phyloP scores from a whole-genome alignment of 495 filamentous ascomycete genomes.

The Mytilinidion resinicola region DNA sequence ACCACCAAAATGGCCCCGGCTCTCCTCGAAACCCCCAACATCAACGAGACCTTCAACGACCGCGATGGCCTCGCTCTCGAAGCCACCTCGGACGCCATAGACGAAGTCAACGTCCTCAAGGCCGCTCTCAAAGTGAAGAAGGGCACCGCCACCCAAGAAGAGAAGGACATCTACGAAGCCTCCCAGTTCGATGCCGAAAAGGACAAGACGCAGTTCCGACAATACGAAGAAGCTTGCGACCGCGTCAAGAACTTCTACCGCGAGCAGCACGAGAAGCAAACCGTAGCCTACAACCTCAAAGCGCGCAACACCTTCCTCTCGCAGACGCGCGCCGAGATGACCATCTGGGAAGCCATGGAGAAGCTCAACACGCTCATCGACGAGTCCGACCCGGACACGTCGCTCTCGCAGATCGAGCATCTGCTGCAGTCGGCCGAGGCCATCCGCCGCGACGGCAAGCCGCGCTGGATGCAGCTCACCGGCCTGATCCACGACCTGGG shows the following conservation, averaged over 20 bases:
- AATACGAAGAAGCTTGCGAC: slow-evolving; percentile 71
- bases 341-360: slow-evolving; percentile 84
- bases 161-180: slow-evolving; percentile 52
- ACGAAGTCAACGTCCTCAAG: slow-evolving; percentile 74
- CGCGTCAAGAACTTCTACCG: slow-evolving; percentile 77
- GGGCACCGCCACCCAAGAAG: slow-evolving; percentile 35
- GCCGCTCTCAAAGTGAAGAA: slow-evolving; percentile 43
- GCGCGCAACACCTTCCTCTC: slow-evolving; percentile 64
- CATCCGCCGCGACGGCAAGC: slow-evolving; percentile 81
- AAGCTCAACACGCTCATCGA: slow-evolving; percentile 84
- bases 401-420: slow-evolving; percentile 80
- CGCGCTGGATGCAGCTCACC: slow-evolving; percentile 85
- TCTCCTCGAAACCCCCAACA: slow-evolving; percentile 31
- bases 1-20: slow-evolving; percentile 32
- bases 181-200: slow-evolving; percentile 69
- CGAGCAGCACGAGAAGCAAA: slow-evolving; percentile 80
- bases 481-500: slow-evolving; percentile 88
- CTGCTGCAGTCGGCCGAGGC: slow-evolving; percentile 80
- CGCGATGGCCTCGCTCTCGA: slow-evolving; percentile 71
- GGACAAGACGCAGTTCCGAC: slow-evolving; percentile 74
- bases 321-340: slow-evolving; percentile 65
- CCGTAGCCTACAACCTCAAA: slow-evolving; percentile 74
- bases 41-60: slow-evolving; percentile 30
- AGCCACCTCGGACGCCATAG: slow-evolving; percentile 69
- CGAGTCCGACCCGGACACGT: slow-evolving; percentile 82